Evolutionary conservation across 441 rosid species (phyloP), one percentile per base, ranked within the genome.

Genomic region (Jatropha multifida): DNA sequence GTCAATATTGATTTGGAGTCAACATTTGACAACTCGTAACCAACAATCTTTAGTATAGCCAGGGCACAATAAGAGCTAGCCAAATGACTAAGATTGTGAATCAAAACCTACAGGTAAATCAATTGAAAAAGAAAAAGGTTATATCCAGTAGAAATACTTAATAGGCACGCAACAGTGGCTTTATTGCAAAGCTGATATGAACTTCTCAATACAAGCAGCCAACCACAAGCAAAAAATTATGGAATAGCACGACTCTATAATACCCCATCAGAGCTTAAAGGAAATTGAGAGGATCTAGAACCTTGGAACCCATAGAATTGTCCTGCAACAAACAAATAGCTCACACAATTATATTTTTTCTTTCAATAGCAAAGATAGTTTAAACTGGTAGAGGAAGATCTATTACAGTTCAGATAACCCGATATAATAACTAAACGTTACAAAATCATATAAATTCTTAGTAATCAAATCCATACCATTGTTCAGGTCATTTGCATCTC

Each of bases 51-150:
- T 13, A 92, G 85, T 68, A 93, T 92, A n/a, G 95, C 91, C 72
- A 95, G 68, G 38, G 99, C 99, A 83, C 86, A 95, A 72, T 92
- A 95, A 0, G 97, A 90, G 84, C 97, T 93, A 49, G 99, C 97
- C 84, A 93, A 65, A 83, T 93, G 92, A 81, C 99, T 87, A 65
- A 78, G 80, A 76, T 92, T 90, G 71, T 75, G 84, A 74, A 72
- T 74, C 63, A 82, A 81, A 79, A 76, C 89, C 98, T 94, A 72
- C 81, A 83, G 13, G 60, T 74, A 83, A 32, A 83, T 73, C 18
- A 68, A 83, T 42, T 56, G 67, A 54, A 77, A 46, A 66, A 5
- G 23, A 4, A 41, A 72, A 65, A 66, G 0, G n/a, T 74, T 63
- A 52, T 51, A 65, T 20, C 65, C 10, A 42, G 46, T 49, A 32